Base-by-base conservation (phyloP, 495 filamentous ascomycete species). In the Usnea hakonensis region DNA sequence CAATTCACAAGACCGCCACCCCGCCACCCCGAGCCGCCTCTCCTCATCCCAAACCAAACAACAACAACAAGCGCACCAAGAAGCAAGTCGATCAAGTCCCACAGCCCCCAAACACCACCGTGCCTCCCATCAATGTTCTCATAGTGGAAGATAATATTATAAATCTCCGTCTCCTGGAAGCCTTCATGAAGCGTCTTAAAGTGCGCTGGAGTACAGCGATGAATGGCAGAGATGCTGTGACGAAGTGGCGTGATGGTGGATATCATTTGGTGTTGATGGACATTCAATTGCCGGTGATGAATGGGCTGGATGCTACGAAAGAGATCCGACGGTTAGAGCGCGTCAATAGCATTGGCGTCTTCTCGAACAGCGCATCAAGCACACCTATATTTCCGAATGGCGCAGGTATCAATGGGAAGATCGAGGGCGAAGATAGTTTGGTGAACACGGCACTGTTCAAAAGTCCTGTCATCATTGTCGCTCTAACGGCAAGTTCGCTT, bases 121-220 rank as follows among this genome's bases (percentile, higher is more conserved):
- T 98, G 3, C 94, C 94, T 13, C 94, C 94, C 26, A 98, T 98
- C 74, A 97, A 95, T 67, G 92, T 97, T 11, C 79, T 98, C 21
- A 97, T 98, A 61, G 94, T 98, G 38, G 94, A 98, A 76, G 94
- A 98, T 76, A 98, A 98, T 72, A 87, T 93, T 63, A 97, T 98
- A 79, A 98, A 98, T 67, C 79, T 97, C 55, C 85, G 89, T 55
- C 83, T 98, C 7, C 76, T 98, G 2, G 94, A 97, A 69, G 91
- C 91, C 0, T 96, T 98, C 72, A 94, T 97, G 82, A 96, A 96
- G 72, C 83, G 93, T 52, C 81, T 98, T 38, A 96, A 95, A 68
- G 94, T 98, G 33, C 88, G 94, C n/a, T 97, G 94, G 94, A 87
- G 92, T 72, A 95, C 91, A 52, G 94, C 94, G 38, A 90, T 91